Percentiles rank a stretch among this genome's conserved stretches.
These are phyloP conservation scores for Arthroderma uncinatum DNA, from an alignment of 2,329 filamentous ascomycete genomes.

Conservation along the genomic window DNA sequence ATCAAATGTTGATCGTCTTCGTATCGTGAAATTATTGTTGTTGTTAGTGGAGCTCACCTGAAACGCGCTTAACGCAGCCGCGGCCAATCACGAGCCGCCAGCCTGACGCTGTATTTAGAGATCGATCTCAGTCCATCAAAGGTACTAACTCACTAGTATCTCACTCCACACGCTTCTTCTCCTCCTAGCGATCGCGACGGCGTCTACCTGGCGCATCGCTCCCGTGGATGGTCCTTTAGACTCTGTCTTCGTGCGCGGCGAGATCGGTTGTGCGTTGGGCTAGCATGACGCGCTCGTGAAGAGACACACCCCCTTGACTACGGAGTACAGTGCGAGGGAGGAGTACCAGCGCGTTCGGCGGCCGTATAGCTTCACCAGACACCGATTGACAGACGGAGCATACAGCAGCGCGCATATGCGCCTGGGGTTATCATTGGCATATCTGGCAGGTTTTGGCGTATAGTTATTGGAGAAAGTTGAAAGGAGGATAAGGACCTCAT, in stretches of 20 bases:
- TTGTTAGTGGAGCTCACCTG: conserved; percentile 1
- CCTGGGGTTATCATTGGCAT: not conserved
- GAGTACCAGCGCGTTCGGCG: not conserved
- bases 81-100: conserved; percentile 2
- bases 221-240: not conserved
- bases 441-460: not conserved
- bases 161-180: not conserved
- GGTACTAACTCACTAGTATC: not conserved
- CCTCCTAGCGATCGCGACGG: not conserved
- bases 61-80: conserved; percentile 3
- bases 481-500: not conserved
- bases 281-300: conserved; percentile 1
- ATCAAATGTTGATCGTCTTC: not conserved
- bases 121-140: not conserved
- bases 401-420: not conserved
- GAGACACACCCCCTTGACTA: not conserved
- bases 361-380: not conserved
- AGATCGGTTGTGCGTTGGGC: not conserved
- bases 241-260: not conserved
- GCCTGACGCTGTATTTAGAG: not conserved
- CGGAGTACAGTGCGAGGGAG: not conserved
- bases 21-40: not conserved
- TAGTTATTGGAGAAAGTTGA: not conserved
- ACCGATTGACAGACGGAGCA: not conserved
- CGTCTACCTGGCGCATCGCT: not conserved